Conservation (phyloP, 495 filamentous ascomycete genomes). For the Penicillium macrosclerotiorum region DNA sequence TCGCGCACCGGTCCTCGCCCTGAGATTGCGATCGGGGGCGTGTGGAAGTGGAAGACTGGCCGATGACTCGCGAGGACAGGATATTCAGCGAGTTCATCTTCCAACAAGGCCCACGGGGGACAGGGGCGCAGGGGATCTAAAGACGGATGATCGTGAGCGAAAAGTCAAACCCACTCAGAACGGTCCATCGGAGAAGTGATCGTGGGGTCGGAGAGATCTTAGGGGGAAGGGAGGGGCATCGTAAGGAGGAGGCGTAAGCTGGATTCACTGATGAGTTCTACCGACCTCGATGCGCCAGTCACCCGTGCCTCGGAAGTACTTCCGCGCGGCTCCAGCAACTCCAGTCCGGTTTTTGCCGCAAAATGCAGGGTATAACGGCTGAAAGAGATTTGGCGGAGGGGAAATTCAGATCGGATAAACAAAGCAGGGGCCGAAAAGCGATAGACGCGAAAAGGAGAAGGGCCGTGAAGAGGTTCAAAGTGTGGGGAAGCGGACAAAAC, state of each 20-base stretch:
- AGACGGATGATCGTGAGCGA: conserved; percentile 19
- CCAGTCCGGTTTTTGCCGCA: conserved; percentile 18
- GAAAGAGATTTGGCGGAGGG: not conserved
- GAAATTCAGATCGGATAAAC: conserved; percentile 9
- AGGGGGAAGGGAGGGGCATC: conserved; percentile 15
- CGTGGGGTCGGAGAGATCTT: conserved; percentile 9
- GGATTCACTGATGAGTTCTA: conserved; percentile 15
- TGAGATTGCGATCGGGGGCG: conserved; percentile 67
- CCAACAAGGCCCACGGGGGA: conserved; percentile 54
- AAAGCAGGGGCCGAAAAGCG: conserved; percentile 1
- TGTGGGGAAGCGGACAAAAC: conserved; percentile 35
- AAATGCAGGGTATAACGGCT: not conserved
- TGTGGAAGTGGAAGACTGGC: conserved; percentile 50
- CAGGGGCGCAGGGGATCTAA: conserved; percentile 39
- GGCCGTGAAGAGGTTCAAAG: conserved; percentile 20
- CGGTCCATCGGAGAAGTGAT: conserved; percentile 13
- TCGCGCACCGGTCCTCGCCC: conserved; percentile 50
- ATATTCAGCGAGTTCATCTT: conserved; percentile 99
- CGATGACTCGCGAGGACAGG: conserved; percentile 81
- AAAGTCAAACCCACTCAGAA: conserved; percentile 25
- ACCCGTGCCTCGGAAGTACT: conserved; percentile 40
- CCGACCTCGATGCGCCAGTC: conserved; percentile 48
- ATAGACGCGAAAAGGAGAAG: conserved; percentile 7
- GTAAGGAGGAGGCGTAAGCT: conserved; percentile 22
- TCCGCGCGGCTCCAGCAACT: conserved; percentile 21